These are phyloP conservation scores for Dichomitus squalens DNA, from an alignment of 1,284 basidiomycete genomes.

Conservation along the genomic window DNA sequence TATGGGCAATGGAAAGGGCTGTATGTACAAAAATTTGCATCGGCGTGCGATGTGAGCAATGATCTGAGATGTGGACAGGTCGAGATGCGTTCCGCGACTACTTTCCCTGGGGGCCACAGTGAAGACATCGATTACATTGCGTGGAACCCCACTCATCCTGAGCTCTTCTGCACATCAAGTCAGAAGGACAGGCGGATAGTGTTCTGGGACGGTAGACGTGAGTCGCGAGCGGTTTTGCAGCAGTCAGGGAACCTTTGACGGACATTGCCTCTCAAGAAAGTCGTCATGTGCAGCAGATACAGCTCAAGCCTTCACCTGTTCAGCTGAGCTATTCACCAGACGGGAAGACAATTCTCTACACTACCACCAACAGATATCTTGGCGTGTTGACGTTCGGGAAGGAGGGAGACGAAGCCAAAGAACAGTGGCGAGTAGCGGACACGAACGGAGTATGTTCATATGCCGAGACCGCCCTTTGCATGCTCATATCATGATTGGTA, in stretches of 20 bases:
- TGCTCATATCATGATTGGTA: conserved; percentile 21
- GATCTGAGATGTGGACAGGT: conserved; percentile 45
- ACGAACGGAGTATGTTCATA: conserved; percentile 44
- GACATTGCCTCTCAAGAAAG: conserved; percentile 50
- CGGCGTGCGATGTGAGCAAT: background rate
- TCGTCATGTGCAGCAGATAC: conserved; percentile 59
- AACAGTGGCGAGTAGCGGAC: conserved; percentile 57
- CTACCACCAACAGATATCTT: conserved; percentile 56
- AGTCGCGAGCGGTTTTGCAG: conserved; percentile 30
- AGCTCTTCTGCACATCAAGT: conserved; percentile 76
- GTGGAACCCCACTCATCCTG: conserved; percentile 82
- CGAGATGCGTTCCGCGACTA: conserved; percentile 62
- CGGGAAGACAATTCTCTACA: conserved; percentile 64
- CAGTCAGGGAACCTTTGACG: conserved; percentile 1
- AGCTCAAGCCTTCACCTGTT: conserved; percentile 57
- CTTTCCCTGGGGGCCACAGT: conserved; percentile 67
- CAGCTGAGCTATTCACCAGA: conserved; percentile 74
- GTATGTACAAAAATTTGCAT: conserved; percentile 41
- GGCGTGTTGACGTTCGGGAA: conserved; percentile 59
- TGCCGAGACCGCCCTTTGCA: background rate
- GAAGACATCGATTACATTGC: conserved; percentile 77
- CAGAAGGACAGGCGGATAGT: conserved; percentile 71
- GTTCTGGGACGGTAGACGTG: conserved; percentile 84
- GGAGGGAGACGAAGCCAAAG: conserved; percentile 57
- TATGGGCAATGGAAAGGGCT: conserved; percentile 77